A percentile compares a stretch with the other conserved stretches of the same genome.
phyloP scores from a whole-genome alignment of 2,329 filamentous ascomycete species.

The Venturia oleaginea region DNA sequence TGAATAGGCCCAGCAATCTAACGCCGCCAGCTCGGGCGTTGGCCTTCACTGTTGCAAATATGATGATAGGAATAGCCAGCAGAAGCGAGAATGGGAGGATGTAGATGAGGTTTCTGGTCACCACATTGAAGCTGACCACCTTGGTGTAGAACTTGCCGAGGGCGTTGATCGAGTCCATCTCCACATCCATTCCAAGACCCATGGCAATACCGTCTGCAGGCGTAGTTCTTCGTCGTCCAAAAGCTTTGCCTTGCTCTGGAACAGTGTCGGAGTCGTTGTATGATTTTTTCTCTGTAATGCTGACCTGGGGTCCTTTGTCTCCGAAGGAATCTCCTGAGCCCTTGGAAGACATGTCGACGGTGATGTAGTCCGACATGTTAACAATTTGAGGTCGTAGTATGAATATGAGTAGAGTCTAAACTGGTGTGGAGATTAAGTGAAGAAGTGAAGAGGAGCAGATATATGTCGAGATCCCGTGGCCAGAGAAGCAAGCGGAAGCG shows the following conservation, averaged over 20 bases:
- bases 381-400: too few species aligned
- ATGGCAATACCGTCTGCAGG: background rate
- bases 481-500: background rate
- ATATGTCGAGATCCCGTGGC: background rate
- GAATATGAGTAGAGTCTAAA: background rate
- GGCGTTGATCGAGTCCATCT: slow-evolving; percentile 51
- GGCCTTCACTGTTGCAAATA: slow-evolving; percentile 28
- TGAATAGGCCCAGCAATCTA: slow-evolving; percentile 52
- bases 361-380: background rate
- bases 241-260: background rate
- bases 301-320: background rate
- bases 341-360: background rate
- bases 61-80: slow-evolving; percentile 44
- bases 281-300: background rate
- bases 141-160: slow-evolving; percentile 59
- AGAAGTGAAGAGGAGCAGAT: background rate
- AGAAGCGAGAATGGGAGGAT: slow-evolving; percentile 6
- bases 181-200: slow-evolving; percentile 24
- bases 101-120: slow-evolving; percentile 47
- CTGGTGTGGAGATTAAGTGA: background rate
- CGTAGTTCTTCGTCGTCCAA: background rate
- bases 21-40: slow-evolving; percentile 23
- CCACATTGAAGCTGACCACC: slow-evolving; percentile 52
- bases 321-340: background rate
- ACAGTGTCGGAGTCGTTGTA: background rate